Evolutionary conservation across 179 eudicot species (phyloP).

Genomic region (Drosera spatulata): DNA sequence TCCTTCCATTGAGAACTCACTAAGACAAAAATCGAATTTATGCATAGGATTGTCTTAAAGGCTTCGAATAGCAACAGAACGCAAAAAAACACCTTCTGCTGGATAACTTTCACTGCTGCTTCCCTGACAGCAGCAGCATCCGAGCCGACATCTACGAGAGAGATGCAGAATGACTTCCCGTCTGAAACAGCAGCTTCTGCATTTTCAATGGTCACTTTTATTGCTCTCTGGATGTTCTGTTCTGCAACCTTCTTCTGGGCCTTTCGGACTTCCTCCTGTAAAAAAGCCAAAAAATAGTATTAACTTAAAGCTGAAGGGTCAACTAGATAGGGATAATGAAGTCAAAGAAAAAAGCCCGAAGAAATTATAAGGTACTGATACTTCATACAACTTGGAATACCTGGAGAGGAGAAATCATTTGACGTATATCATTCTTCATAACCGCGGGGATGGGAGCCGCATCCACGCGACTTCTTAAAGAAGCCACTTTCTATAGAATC

Average conservation of each 20-base stretch:
- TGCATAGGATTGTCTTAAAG: no score
- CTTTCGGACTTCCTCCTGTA: conserved; percentile 59
- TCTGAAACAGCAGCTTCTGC: conserved; percentile 70
- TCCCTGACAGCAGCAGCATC: conserved; percentile 74
- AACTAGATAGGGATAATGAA: no score
- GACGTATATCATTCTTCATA: conserved; percentile 69
- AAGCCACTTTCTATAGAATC: conserved; percentile 59
- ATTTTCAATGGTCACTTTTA: conserved; percentile 46
- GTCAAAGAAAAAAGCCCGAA: no score
- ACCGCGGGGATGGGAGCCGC: conserved; percentile 71
- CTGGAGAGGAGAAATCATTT: conserved; percentile 53
- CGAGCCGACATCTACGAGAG: conserved; percentile 63
- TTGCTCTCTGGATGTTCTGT: conserved; percentile 69
- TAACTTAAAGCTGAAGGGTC: no score
- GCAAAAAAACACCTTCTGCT: conserved; percentile 49
- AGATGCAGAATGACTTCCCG: conserved; percentile 70
- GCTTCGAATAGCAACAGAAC: no score
- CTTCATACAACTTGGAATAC: conserved; percentile 15
- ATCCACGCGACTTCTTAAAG: conserved; percentile 57
- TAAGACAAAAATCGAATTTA: no score
- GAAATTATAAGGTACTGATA: no score
- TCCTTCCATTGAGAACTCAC: no score
- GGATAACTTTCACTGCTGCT: conserved; percentile 72
- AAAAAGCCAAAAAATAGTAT: no score
- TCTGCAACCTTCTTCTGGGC: conserved; percentile 69